A percentile compares a stretch with the other conserved stretches of the same genome.
phyloP scores from a whole-genome alignment of 331 rosid genomes.

The Arachis monticola region DNA sequence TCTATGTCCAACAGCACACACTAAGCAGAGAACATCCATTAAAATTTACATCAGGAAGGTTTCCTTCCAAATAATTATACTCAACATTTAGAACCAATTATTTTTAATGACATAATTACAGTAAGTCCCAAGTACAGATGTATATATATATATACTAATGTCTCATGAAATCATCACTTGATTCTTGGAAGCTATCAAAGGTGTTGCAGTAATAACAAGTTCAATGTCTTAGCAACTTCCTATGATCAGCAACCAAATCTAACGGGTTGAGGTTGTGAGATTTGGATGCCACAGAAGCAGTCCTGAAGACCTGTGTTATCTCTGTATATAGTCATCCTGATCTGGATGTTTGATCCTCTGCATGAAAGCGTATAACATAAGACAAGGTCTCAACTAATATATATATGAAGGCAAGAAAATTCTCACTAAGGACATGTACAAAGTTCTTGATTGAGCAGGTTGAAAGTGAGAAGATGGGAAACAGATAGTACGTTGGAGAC shows the following conservation, averaged over 20 bases:
- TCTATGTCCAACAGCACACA: conserved; percentile 42
- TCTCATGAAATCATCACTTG: conserved; percentile 44
- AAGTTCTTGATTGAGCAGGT: not conserved
- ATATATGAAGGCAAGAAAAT: not conserved
- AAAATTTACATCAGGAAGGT: conserved; percentile 52
- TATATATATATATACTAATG: conserved; percentile 42
- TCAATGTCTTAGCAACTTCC: conserved; percentile 32
- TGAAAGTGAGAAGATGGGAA: not conserved
- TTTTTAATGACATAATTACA: conserved; percentile 46
- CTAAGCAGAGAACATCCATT: conserved; percentile 38
- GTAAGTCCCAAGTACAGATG: conserved; percentile 31
- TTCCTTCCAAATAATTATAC: conserved; percentile 60
- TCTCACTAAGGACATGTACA: not conserved
- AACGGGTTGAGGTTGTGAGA: conserved; percentile 13
- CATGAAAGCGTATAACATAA: conserved; percentile 26
- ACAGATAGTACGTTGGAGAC: conserved; percentile 1
- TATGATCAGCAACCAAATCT: conserved; percentile 4
- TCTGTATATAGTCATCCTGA: conserved; percentile 32
- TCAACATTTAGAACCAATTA: conserved; percentile 48
- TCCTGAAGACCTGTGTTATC: not conserved
- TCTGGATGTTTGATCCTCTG: conserved; percentile 52
- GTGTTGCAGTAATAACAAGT: conserved; percentile 30
- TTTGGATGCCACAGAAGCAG: conserved; percentile 35
- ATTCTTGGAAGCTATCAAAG: conserved; percentile 31
- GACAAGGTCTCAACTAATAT: not conserved